phyloP scores from a whole-genome alignment of 2,329 filamentous ascomycete species.

The Dryadomyces quercus-mongolicae region DNA sequence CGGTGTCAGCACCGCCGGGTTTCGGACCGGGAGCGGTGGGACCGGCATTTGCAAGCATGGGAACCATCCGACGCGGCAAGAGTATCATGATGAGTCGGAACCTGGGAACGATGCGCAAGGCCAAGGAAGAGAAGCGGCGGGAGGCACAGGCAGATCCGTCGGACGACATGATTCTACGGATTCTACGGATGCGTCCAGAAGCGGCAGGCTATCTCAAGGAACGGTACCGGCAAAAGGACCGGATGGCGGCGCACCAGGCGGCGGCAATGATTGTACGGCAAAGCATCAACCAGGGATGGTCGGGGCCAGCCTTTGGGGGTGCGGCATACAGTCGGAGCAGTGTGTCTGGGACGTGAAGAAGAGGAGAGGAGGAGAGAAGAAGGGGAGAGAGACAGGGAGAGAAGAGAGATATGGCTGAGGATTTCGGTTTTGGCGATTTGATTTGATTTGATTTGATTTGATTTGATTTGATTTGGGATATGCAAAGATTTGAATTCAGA shows the following conservation, averaged over 20 bases:
- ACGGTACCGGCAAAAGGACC: conserved; percentile 83
- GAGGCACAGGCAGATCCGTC: conserved; percentile 93
- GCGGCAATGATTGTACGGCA: conserved; percentile 92
- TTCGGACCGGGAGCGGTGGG: conserved; percentile 38
- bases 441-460: too few relatives aligned
- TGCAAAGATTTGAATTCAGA: too few relatives aligned
- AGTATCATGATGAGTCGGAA: conserved; percentile 92
- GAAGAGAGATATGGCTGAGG: neutral
- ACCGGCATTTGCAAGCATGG: conserved; percentile 50
- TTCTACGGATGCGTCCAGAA: conserved; percentile 88
- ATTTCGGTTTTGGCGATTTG: too few relatives aligned
- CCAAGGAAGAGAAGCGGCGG: conserved; percentile 89
- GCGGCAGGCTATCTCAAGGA: conserved; percentile 80
- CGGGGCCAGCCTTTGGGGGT: conserved; percentile 25
- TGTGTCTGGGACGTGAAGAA: conserved; percentile 16
- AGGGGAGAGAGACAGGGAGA: neutral
- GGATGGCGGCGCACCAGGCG: conserved; percentile 77
- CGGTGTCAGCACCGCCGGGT: conserved; percentile 31
- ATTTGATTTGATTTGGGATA: too few relatives aligned
- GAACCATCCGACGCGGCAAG: conserved; percentile 54
- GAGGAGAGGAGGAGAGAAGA: neutral
- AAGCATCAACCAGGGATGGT: conserved; percentile 55
- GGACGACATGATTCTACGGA: conserved; percentile 95
- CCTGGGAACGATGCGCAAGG: conserved; percentile 88
- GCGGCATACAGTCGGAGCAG: conserved; percentile 28